phyloP scores from a whole-genome alignment of 129 eudicot genomes.

The Centella asiatica region DNA sequence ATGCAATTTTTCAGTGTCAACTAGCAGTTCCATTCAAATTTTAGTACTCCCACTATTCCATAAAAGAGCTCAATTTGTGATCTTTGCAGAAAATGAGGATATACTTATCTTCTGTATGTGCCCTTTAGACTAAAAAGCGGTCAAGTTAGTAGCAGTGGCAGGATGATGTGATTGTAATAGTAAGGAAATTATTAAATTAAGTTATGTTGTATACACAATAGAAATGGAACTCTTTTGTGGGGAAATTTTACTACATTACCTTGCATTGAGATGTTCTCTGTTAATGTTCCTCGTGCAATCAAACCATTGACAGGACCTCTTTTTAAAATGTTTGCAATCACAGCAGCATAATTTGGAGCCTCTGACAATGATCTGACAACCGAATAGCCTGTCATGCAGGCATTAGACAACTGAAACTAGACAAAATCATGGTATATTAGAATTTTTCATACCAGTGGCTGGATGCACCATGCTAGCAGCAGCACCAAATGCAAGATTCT shows the following conservation, averaged over 20 bases:
- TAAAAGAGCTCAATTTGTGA: too few species aligned
- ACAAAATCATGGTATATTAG: background rate
- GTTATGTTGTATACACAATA: too few species aligned
- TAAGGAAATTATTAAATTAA: too few species aligned
- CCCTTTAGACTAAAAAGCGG: too few species aligned
- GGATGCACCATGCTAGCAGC: constrained; percentile 99
- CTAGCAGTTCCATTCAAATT: background rate
- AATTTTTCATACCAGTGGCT: constrained; percentile 69
- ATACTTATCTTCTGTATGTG: too few species aligned
- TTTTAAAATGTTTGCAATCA: constrained; percentile 65
- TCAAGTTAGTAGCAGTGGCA: too few species aligned
- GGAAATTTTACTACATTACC: too few species aligned
- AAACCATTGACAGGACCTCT: constrained; percentile 33
- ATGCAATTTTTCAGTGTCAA: background rate
- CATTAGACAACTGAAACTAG: constrained; percentile 1
- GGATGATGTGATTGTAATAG: too few species aligned
- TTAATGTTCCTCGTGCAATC: constrained; percentile 25
- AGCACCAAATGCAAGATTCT: constrained; percentile 98
- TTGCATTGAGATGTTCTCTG: constrained; percentile 68
- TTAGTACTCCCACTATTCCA: too few species aligned
- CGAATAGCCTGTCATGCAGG: constrained; percentile 64
- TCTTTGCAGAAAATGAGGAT: too few species aligned
- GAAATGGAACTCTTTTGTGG: too few species aligned
- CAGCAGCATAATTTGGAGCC: constrained; percentile 91
- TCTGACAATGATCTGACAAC: constrained; percentile 95